A percentile compares a stretch with the other conserved stretches of the same genome.
Evolutionary conservation across 2,329 filamentous ascomycete genomes (phyloP).

Genomic region (Geoglossum cookeanum): DNA sequence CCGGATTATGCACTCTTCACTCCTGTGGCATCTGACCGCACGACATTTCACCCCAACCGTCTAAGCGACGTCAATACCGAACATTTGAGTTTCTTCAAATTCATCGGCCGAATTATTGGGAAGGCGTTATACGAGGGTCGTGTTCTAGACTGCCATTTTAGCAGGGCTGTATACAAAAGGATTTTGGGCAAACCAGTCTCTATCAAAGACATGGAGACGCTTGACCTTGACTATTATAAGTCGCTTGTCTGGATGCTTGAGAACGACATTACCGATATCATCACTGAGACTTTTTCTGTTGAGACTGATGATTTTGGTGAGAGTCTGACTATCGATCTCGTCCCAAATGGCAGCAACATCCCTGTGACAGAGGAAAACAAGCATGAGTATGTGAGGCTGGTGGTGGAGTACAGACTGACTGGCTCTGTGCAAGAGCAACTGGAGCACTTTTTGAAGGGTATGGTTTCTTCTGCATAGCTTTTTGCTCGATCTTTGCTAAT

Average conservation of each 20-base stretch:
- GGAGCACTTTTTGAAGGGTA: conserved; percentile 74
- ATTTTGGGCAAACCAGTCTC: conserved; percentile 90
- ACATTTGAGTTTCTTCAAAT: conserved; percentile 97
- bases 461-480: conserved; percentile 11
- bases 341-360: conserved; percentile 75
- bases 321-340: conserved; percentile 68
- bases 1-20: conserved; percentile 93
- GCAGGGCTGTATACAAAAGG: conserved; percentile 92
- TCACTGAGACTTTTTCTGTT: conserved; percentile 87
- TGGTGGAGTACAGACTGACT: conserved; percentile 85
- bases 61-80: conserved; percentile 87
- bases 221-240: conserved; percentile 98
- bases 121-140: conserved; percentile 94
- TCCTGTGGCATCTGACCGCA: conserved; percentile 89
- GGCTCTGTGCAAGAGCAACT: conserved; percentile 89
- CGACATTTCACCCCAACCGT: conserved; percentile 96
- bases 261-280: conserved; percentile 95
- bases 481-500: conserved; percentile 4
- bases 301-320: conserved; percentile 91
- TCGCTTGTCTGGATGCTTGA: conserved; percentile 96
- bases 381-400: conserved; percentile 84
- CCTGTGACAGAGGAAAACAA: conserved; percentile 96
- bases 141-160: conserved; percentile 96
- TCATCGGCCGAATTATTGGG: conserved; percentile 94
- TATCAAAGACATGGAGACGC: conserved; percentile 97